phyloP scores from a whole-genome alignment of 2,329 filamentous ascomycete species.

The Corynespora cassiicola region DNA sequence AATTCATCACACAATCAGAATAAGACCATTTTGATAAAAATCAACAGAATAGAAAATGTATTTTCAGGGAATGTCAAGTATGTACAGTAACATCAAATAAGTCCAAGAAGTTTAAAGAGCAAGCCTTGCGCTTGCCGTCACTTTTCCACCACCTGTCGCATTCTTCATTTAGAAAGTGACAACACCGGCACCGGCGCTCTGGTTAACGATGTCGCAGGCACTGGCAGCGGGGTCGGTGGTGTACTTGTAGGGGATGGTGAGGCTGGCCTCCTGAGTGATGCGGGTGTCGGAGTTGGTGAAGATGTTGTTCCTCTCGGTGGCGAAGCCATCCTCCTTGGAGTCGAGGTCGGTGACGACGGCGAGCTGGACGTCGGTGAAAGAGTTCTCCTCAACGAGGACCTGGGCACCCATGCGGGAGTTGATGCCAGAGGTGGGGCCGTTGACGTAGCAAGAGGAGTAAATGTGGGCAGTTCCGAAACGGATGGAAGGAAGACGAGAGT shows the following conservation, averaged over 20 bases:
- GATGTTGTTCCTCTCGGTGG: constrained; percentile 54
- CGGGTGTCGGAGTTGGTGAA: constrained; percentile 47
- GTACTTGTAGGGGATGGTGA: constrained; percentile 62
- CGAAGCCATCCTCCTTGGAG: constrained; percentile 59
- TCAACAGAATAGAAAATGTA: too few species aligned
- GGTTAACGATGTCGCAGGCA: constrained; percentile 32
- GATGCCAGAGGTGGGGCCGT: constrained; percentile 46
- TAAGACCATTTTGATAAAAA: too few species aligned
- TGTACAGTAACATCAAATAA: too few species aligned
- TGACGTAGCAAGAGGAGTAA: constrained; percentile 58
- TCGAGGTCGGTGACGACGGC: constrained; percentile 65
- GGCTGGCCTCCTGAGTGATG: constrained; percentile 60
- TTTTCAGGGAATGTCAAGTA: too few species aligned
- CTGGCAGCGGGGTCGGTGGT: constrained; percentile 34
- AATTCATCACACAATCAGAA: too few species aligned
- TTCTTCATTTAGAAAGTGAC: constrained; percentile 35
- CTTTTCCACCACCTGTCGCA: too few species aligned
- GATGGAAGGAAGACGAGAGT: constrained; percentile 67
- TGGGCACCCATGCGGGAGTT: constrained; percentile 53
- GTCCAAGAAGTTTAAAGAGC: not conserved
- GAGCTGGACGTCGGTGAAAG: constrained; percentile 63
- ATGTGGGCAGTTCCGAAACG: constrained; percentile 71
- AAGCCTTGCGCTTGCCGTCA: too few species aligned
- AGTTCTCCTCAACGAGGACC: constrained; percentile 53
- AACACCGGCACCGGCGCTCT: constrained; percentile 39